Evolutionary conservation across 768 basidiomycete species (phyloP).

Genomic region (Tremella yokohamensis): DNA sequence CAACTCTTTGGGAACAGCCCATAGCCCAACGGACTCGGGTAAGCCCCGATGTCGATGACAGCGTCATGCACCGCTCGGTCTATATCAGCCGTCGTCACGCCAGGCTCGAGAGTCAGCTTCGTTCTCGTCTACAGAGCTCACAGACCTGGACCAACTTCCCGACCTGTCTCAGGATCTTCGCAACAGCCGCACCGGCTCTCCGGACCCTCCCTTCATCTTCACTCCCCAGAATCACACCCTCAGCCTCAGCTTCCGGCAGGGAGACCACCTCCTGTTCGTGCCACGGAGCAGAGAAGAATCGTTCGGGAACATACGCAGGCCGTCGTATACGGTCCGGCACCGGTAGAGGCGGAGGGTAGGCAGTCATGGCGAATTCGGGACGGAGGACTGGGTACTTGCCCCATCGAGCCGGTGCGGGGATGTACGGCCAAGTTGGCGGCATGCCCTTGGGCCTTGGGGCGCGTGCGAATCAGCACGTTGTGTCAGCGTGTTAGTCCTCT

Average conservation of each 20-base stretch:
- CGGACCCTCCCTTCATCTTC: conserved; percentile 59
- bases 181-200: conserved; percentile 60
- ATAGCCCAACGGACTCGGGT: conserved; percentile 81
- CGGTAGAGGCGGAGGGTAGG: conserved; percentile 29
- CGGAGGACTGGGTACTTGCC: conserved; percentile 30
- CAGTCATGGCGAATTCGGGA: conserved; percentile 22
- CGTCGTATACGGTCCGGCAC: conserved; percentile 61
- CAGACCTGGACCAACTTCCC: conserved; percentile 56
- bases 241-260: conserved; percentile 37
- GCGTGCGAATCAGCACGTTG: no score
- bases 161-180: conserved; percentile 60
- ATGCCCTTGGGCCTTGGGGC: no score
- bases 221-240: conserved; percentile 57
- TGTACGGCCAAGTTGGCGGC: conserved; percentile 2
- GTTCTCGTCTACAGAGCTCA: background rate
- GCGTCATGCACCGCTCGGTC: conserved; percentile 70
- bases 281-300: conserved; percentile 43
- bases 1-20: conserved; percentile 70
- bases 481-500: no score
- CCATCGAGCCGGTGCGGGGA: conserved; percentile 20
- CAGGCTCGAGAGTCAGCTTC: conserved; percentile 35
- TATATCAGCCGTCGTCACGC: conserved; percentile 66
- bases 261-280: conserved; percentile 24
- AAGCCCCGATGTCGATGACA: conserved; percentile 66
- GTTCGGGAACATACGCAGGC: conserved; percentile 59